Conservation (phyloP, 2,329 filamentous ascomycete species). For the Cladosporium sphaerospermum region DNA sequence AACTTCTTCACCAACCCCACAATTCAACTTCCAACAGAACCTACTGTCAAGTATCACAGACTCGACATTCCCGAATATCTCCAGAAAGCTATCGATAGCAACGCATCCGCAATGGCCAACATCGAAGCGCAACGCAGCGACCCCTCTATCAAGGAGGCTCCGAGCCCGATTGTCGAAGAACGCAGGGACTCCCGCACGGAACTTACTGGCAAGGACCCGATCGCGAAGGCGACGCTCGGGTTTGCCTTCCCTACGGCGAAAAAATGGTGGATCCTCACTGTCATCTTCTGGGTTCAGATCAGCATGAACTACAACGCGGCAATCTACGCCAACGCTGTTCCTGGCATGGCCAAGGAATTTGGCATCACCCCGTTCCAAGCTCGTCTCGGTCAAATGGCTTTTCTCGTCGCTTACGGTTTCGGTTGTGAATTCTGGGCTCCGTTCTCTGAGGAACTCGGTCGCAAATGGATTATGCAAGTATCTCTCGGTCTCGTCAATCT, state of each 20-base stretch:
- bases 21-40: not conserved
- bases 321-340: constrained; percentile 53
- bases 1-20: not conserved
- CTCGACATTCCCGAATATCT: not conserved
- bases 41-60: no score
- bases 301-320: constrained; percentile 52
- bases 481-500: constrained; percentile 61
- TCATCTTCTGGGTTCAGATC: constrained; percentile 49
- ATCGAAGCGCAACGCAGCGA: not conserved
- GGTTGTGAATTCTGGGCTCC: constrained; percentile 52
- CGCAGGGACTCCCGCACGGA: not conserved
- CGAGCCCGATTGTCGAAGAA: not conserved
- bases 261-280: constrained; percentile 47
- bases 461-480: constrained; percentile 60
- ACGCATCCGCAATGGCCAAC: not conserved
- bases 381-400: constrained; percentile 73
- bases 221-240: constrained; percentile 30
- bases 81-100: not conserved
- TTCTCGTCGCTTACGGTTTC: constrained; percentile 65
- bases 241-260: constrained; percentile 41
- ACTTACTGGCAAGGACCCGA: constrained; percentile 1
- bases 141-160: not conserved
- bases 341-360: constrained; percentile 58
- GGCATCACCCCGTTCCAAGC: constrained; percentile 63
- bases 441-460: constrained; percentile 64